These are phyloP conservation scores for Brachypodium distachyon DNA, from an alignment of 202 grass and related monocot genomes.

Conservation along the genomic window DNA sequence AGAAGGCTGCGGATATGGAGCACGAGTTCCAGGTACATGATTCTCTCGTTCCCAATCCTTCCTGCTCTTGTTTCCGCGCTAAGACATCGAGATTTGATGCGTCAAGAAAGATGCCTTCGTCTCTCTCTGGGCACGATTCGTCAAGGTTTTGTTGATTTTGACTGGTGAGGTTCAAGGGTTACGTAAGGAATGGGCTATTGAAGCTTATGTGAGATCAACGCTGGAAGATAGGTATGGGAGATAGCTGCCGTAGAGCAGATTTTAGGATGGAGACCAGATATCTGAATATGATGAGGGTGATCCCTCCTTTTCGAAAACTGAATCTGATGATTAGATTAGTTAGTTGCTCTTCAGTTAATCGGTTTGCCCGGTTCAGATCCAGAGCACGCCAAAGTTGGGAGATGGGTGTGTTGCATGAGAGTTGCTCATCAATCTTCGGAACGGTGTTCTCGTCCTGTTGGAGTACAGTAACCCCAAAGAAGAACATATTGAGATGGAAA, in stretches of 20 bases:
- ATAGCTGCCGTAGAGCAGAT: too few species aligned
- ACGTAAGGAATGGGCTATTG: too few species aligned
- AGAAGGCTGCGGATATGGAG: not conserved
- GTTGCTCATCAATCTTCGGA: not conserved
- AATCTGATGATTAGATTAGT: too few species aligned
- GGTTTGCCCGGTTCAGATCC: not conserved
- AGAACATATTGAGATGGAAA: not conserved
- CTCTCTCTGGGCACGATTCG: not conserved
- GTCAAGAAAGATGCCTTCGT: not conserved
- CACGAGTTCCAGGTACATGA: constrained; percentile 20
- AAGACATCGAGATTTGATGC: not conserved
- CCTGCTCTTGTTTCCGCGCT: not conserved
- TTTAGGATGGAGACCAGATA: too few species aligned
- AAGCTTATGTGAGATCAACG: too few species aligned
- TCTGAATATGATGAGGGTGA: too few species aligned
- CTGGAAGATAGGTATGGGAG: not conserved
- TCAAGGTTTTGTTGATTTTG: not conserved
- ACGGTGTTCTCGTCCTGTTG: not conserved
- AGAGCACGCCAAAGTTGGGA: not conserved
- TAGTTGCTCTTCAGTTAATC: not conserved
- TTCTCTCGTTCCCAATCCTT: not conserved
- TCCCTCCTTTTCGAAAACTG: too few species aligned
- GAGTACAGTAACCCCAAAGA: not conserved
- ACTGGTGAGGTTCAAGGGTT: not conserved
- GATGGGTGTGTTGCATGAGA: not conserved